phyloP scores from a whole-genome alignment of 31 red algal genomes.

The Odonthalia washingtoniensis region DNA sequence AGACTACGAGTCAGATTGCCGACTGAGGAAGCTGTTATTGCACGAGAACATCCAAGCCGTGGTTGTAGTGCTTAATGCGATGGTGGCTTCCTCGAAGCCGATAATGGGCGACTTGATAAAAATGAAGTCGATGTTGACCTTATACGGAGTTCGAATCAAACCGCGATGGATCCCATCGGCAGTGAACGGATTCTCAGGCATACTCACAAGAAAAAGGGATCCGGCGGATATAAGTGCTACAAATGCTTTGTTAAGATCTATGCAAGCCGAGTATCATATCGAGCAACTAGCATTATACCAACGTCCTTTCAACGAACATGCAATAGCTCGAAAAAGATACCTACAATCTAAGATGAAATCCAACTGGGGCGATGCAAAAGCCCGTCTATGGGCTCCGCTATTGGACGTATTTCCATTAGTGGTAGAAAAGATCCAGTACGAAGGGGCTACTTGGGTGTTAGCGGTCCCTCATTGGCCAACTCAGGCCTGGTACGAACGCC shows the following conservation, averaged over 20 bases:
- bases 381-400: not conserved
- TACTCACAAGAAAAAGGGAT: not conserved
- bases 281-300: not conserved
- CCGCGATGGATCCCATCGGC: not conserved
- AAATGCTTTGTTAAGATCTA: not conserved
- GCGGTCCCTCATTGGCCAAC: not conserved
- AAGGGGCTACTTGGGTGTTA: conserved; percentile 9
- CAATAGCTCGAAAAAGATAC: not conserved
- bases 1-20: not conserved
- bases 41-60: conserved; percentile 3
- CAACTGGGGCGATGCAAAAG: conserved; percentile 1
- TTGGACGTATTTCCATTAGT: conserved; percentile 20
- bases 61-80: not conserved
- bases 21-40: too few relatives aligned
- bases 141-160: not conserved
- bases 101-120: not conserved
- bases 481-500: conserved; percentile 34
- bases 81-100: not conserved
- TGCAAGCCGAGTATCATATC: not conserved
- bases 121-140: not conserved
- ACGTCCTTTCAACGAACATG: not conserved
- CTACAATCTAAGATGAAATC: not conserved
- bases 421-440: not conserved
- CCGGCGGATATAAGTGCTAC: not conserved
- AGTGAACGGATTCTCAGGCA: not conserved